Evolutionary conservation across 805 yeast species (phyloP).

Genomic region (Pichia cephalocereana): DNA sequence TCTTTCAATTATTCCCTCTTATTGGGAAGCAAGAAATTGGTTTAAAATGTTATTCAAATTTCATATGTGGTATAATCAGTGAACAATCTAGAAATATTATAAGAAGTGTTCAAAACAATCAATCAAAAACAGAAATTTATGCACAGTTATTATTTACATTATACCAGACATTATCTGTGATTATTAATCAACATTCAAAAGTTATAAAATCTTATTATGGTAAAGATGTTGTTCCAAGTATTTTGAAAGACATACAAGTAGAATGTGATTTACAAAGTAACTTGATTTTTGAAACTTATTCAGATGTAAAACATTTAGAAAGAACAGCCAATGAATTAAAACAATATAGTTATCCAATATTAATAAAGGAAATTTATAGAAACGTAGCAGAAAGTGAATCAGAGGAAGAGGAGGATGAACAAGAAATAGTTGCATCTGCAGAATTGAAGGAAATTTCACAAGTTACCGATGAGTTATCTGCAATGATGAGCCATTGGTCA

Average conservation of each 20-base stretch:
- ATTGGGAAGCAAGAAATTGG: conserved; percentile 68
- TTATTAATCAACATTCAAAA: conserved; percentile 78
- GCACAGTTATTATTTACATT: conserved; percentile 56
- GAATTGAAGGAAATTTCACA: conserved; percentile 62
- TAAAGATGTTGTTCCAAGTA: conserved; percentile 47
- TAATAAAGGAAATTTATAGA: conserved; percentile 28
- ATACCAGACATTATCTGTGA: conserved; percentile 76
- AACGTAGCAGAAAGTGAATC: conserved; percentile 24
- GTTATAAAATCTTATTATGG: conserved; percentile 73
- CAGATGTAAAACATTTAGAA: conserved; percentile 59
- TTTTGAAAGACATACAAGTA: conserved; percentile 64
- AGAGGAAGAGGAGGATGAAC: conserved; percentile 15
- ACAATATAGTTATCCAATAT: conserved; percentile 42
- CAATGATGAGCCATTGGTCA: conserved; percentile 80
- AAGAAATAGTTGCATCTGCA: conserved; percentile 19
- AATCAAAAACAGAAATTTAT: conserved; percentile 39
- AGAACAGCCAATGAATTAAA: conserved; percentile 46
- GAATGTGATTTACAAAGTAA: conserved; percentile 95
- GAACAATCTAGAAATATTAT: conserved; percentile 66
- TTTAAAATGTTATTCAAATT: conserved; percentile 69
- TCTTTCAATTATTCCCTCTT: conserved; percentile 81
- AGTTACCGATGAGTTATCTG: conserved; percentile 57
- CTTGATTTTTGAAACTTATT: conserved; percentile 74
- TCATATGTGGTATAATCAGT: conserved; percentile 77
- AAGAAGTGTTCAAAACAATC: conserved; percentile 31